Conservation (phyloP, 768 basidiomycete species). For the Tulasnella sp. region DNA sequence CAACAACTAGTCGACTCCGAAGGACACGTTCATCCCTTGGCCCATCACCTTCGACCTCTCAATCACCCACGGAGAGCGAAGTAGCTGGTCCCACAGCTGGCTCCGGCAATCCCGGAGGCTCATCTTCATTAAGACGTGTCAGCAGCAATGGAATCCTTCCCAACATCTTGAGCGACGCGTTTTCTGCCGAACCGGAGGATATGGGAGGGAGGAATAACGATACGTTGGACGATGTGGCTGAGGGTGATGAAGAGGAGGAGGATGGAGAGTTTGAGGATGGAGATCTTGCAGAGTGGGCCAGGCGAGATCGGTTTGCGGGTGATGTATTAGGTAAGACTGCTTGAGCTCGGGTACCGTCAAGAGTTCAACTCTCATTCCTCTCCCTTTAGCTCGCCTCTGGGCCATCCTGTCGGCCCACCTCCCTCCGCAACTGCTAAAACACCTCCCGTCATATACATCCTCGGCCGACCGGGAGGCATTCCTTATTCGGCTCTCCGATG, state of each 20-base stretch:
- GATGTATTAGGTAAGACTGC: conserved; percentile 56
- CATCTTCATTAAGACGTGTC: background rate
- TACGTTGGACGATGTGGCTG: conserved; percentile 40
- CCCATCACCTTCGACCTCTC: background rate
- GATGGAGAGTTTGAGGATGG: conserved; percentile 60
- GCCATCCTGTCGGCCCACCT: conserved; percentile 59
- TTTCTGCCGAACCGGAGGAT: conserved; percentile 1
- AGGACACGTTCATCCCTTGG: conserved; percentile 18
- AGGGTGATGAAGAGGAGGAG: conserved; percentile 39
- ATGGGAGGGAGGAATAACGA: background rate
- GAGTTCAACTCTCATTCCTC: background rate
- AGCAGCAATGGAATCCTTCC: conserved; percentile 6
- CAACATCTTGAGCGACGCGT: background rate
- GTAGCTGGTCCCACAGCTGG: background rate
- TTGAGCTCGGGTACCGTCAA: background rate
- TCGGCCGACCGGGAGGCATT: conserved; percentile 35
- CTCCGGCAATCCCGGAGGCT: background rate
- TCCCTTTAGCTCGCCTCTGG: conserved; percentile 56
- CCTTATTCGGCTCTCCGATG: conserved; percentile 61
- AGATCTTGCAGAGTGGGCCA: conserved; percentile 75
- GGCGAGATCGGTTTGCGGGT: conserved; percentile 50
- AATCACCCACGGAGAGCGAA: conserved; percentile 16
- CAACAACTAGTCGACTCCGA: conserved; percentile 33
- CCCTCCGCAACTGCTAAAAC: conserved; percentile 49
- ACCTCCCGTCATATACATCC: conserved; percentile 17